phyloP scores from a whole-genome alignment of 164 flowering plant genomes.

The Echeveria elegans region DNA sequence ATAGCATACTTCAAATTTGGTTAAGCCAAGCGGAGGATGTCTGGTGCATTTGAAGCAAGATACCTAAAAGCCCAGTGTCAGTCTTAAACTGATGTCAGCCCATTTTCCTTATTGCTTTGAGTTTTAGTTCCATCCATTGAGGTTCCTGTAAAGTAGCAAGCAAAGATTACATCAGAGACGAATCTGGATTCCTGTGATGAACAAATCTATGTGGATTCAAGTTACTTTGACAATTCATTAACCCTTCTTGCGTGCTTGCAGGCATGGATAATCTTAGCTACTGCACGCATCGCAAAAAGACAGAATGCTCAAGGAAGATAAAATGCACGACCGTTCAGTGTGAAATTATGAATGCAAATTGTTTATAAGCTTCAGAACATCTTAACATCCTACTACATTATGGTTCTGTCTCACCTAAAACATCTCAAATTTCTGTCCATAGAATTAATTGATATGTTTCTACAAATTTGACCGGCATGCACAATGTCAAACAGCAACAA shows the following conservation, averaged over 20 bases:
- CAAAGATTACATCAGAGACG: no score
- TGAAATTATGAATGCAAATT: background rate
- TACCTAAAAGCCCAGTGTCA: no score
- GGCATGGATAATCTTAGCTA: constrained; percentile 69
- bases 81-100: background rate
- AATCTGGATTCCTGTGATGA: no score
- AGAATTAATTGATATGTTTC: background rate
- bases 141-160: background rate
- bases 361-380: background rate
- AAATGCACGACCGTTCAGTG: no score
- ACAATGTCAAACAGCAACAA: no score
- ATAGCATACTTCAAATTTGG: no score
- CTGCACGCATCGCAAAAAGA: constrained; percentile 35
- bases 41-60: background rate
- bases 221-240: constrained; percentile 41
- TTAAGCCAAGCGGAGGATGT: no score
- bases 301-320: no score
- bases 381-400: background rate
- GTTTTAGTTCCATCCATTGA: background rate
- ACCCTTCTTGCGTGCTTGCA: no score
- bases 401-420: background rate
- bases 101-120: background rate
- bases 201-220: constrained; percentile 29
- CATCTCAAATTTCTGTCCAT: background rate
- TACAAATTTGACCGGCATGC: no score